Percentiles rank a stretch among this genome's conserved stretches.
phyloP scores from a whole-genome alignment of 345 rosid genomes.

The Arabidopsis suecica region DNA sequence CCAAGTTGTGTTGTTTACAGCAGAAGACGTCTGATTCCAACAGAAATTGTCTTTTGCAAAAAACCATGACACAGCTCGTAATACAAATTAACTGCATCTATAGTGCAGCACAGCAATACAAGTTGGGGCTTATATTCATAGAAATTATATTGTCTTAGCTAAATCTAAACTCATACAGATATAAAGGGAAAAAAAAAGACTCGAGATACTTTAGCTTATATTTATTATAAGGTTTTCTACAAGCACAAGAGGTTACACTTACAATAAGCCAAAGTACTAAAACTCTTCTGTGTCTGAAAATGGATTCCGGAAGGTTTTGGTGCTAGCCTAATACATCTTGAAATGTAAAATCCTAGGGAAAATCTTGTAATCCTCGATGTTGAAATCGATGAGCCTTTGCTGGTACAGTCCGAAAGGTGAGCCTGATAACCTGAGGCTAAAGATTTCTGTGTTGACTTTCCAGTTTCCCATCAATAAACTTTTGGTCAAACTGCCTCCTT shows the following conservation, averaged over 20 bases:
- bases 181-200: neutral
- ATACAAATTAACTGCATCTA: conserved; percentile 19
- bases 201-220: neutral
- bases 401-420: neutral
- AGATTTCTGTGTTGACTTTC: conserved; percentile 3
- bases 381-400: conserved; percentile 13
- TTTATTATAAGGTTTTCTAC: neutral
- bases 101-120: neutral
- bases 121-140: conserved; percentile 22
- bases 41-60: conserved; percentile 2
- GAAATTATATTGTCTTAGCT: neutral
- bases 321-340: conserved; percentile 14
- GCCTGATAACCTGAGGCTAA: conserved; percentile 12
- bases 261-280: conserved; percentile 8
- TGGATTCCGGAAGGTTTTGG: conserved; percentile 12
- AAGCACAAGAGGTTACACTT: conserved; percentile 31
- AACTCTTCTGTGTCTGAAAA: conserved; percentile 21
- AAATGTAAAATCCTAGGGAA: conserved; percentile 2
- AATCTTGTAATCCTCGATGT: neutral
- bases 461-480: conserved; percentile 1
- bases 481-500: conserved; percentile 75
- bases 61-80: conserved; percentile 14
- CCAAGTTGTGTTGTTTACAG: conserved; percentile 28
- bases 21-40: conserved; percentile 12
- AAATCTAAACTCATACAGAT: conserved; percentile 14